These are phyloP conservation scores for Chrysosporium keratinophilum DNA, from an alignment of 2,329 filamentous ascomycete genomes.

Conservation along the genomic window DNA sequence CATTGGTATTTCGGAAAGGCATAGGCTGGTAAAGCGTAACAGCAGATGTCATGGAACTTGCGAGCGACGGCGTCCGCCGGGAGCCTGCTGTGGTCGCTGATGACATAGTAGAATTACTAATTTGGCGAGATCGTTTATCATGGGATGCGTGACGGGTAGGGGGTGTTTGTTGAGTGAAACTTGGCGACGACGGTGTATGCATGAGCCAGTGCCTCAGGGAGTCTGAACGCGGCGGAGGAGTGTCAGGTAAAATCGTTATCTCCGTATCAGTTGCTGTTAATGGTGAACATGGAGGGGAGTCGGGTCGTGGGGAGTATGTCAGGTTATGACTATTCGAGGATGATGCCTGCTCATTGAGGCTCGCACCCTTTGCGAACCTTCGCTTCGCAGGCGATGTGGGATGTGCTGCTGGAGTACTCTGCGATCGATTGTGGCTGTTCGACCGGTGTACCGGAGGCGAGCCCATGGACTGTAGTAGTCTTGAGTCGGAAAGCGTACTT, in stretches of 20 bases:
- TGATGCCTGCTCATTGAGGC: neutral
- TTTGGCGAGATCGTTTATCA: constrained; percentile 20
- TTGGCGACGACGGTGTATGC: neutral
- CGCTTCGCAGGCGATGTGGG: neutral
- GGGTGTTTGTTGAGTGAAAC: neutral
- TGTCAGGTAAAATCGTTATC: neutral
- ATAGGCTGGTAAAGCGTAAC: constrained; percentile 16
- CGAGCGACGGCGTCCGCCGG: constrained; percentile 23
- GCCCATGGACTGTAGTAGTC: constrained; percentile 7
- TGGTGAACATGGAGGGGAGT: neutral
- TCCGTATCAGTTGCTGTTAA: neutral
- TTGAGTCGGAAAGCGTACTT: constrained; percentile 4
- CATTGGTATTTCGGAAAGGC: constrained; percentile 12
- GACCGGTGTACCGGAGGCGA: constrained; percentile 3
- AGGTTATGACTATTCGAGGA: neutral
- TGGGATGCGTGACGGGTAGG: neutral
- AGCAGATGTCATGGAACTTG: constrained; percentile 21
- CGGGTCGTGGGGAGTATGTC: neutral
- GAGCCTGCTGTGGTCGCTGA: constrained; percentile 21
- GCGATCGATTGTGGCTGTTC: constrained; percentile 5
- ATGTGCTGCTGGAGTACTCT: neutral
- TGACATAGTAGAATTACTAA: constrained; percentile 29
- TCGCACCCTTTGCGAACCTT: neutral
- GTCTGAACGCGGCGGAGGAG: constrained; percentile 4
- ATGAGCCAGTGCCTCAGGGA: constrained; percentile 6